Evolutionary conservation across 2,329 filamentous ascomycete species (phyloP).

Genomic region (Aspergillus bombycis): DNA sequence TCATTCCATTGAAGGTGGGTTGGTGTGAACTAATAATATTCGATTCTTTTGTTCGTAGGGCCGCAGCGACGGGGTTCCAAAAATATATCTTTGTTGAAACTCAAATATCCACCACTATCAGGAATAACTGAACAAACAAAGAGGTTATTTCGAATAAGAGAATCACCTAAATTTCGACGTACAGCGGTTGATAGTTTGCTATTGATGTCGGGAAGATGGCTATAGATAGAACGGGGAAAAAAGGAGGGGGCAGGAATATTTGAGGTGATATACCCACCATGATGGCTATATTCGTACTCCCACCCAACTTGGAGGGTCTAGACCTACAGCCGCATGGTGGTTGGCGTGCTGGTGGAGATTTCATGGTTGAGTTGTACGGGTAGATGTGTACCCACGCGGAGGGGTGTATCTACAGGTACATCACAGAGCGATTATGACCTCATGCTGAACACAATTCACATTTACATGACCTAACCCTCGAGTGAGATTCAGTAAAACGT

Average conservation of each 20-base stretch:
- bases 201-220: not conserved
- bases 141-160: not conserved
- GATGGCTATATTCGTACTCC: not conserved
- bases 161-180: no score
- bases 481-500: slow-evolving; percentile 12
- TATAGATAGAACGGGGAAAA: not conserved
- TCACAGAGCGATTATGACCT: not conserved
- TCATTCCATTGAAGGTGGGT: not conserved
- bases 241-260: not conserved
- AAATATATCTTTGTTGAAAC: not conserved
- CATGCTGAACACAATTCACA: not conserved
- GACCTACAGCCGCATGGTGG: not conserved
- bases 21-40: no score
- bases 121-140: not conserved
- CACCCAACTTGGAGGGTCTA: not conserved
- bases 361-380: not conserved
- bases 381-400: not conserved
- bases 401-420: not conserved
- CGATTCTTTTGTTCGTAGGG: no score
- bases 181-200: not conserved
- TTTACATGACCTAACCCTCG: slow-evolving; percentile 3
- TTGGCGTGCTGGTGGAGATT: not conserved
- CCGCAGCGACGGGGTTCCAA: no score
- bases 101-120: not conserved
- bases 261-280: not conserved